A percentile compares a stretch with the other conserved stretches of the same genome.
These are phyloP conservation scores for Neopestalotiopsis sp. DNA, from an alignment of 2,329 filamentous ascomycete genomes.

Conservation along the genomic window DNA sequence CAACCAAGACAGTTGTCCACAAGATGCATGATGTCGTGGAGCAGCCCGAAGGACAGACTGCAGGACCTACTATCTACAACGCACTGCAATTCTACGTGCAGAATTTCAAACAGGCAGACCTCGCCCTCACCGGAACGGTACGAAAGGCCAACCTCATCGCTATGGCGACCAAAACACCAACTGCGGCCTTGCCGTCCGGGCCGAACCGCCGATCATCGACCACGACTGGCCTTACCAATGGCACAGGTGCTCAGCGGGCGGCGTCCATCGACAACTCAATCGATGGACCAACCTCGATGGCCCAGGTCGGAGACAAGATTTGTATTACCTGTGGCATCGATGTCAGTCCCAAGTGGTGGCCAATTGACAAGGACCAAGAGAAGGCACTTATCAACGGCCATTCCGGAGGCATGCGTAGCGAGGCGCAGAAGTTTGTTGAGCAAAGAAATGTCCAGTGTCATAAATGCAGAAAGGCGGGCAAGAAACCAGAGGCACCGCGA, in stretches of 20 bases:
- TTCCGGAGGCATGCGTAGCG: conserved; percentile 54
- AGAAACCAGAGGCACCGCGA: conserved; percentile 43
- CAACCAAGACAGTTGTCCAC: conserved; percentile 75
- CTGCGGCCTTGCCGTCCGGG: conserved; percentile 43
- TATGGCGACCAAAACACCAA: conserved; percentile 61
- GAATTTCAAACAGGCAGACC: conserved; percentile 93
- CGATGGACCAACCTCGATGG: conserved; percentile 30
- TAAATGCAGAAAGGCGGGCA: conserved; percentile 68
- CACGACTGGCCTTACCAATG: conserved; percentile 42
- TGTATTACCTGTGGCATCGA: conserved; percentile 72
- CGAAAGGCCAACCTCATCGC: conserved; percentile 85
- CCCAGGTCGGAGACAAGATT: conserved; percentile 54
- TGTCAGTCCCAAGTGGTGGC: conserved; percentile 77
- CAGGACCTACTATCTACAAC: conserved; percentile 62
- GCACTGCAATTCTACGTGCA: conserved; percentile 86
- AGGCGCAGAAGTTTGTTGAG: conserved; percentile 63
- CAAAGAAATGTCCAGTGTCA: conserved; percentile 74
- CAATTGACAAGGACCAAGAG: conserved; percentile 57
- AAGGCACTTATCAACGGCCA: conserved; percentile 58
- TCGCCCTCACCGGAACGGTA: conserved; percentile 87
- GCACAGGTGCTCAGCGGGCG: conserved; percentile 25
- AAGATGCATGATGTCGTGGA: conserved; percentile 77
- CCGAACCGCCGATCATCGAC: conserved; percentile 62
- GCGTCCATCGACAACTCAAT: conserved; percentile 32
- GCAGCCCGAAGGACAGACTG: conserved; percentile 42